phyloP scores from a whole-genome alignment of 2,329 filamentous ascomycete species.

The Pseudogymnoascus sp. region DNA sequence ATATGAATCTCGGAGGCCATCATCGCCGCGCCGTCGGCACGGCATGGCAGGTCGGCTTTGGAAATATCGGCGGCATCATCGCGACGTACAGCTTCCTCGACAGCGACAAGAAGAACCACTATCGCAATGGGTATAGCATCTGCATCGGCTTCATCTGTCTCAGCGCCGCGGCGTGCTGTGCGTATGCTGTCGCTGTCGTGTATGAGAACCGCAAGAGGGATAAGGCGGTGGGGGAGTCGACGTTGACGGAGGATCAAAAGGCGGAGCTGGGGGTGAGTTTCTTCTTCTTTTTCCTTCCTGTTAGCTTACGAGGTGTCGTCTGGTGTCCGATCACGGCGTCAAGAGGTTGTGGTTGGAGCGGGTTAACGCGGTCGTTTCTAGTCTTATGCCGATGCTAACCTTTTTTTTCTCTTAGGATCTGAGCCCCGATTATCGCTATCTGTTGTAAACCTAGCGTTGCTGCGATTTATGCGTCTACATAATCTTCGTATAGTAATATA shows the following conservation, averaged over 20 bases:
- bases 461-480: conserved; percentile 1
- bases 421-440: conserved; percentile 28
- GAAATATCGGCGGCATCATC: conserved; percentile 73
- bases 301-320: not conserved
- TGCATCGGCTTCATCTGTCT: conserved; percentile 66
- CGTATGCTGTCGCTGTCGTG: conserved; percentile 52
- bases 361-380: not conserved
- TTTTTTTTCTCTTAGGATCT: conserved; percentile 21
- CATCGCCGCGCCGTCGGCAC: conserved; percentile 61
- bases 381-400: conserved; percentile 12
- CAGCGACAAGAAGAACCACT: conserved; percentile 55
- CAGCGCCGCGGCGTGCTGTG: conserved; percentile 49
- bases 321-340: not conserved
- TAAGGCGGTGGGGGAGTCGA: conserved; percentile 35
- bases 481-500: not conserved
- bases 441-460: conserved; percentile 16
- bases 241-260: conserved; percentile 54
- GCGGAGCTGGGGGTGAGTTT: conserved; percentile 34
- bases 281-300: not conserved
- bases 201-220: conserved; percentile 53
- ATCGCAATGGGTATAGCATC: conserved; percentile 67
- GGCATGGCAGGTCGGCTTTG: conserved; percentile 71
- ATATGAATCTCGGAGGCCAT: conserved; percentile 70
- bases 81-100: conserved; percentile 60
- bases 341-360: not conserved